A percentile compares a stretch with the other conserved stretches of the same genome.
These are phyloP conservation scores for Phytophthora fragariaefolia DNA, from an alignment of 352 stramenopile genomes.

Conservation along the genomic window DNA sequence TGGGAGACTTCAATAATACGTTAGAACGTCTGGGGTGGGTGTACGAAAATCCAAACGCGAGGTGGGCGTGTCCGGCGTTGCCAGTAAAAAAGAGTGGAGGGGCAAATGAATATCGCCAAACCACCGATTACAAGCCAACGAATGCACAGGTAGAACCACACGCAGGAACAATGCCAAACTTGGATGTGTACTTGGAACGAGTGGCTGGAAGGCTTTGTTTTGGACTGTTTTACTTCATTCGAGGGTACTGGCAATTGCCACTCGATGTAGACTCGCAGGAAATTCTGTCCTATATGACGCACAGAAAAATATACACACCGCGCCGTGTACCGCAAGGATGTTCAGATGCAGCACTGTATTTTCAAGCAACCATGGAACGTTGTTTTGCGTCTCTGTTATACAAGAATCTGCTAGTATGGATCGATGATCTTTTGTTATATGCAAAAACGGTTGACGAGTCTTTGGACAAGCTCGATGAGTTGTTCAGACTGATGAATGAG, in stretches of 20 bases:
- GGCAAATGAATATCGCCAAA: conserved; percentile 19
- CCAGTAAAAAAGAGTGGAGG: conserved; percentile 13
- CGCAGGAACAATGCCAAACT: conserved; percentile 29
- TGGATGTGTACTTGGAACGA: conserved; percentile 8
- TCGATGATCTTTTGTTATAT: conserved; percentile 38
- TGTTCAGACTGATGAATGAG: conserved; percentile 24
- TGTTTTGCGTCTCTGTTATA: conserved; percentile 3
- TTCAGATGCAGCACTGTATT: conserved; percentile 3
- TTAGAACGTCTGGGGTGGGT: conserved; percentile 26
- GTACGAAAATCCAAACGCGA: conserved; percentile 15
- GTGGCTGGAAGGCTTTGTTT: neutral
- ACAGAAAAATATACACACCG: conserved; percentile 15
- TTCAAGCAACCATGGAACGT: conserved; percentile 7
- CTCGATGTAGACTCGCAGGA: conserved; percentile 8
- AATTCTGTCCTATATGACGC: conserved; percentile 31
- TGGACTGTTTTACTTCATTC: conserved; percentile 25
- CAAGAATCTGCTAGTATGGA: conserved; percentile 31
- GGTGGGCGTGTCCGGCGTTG: conserved; percentile 30
- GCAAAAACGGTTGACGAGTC: conserved; percentile 20
- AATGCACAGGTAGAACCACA: conserved; percentile 23
- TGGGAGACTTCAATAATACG: conserved; percentile 19
- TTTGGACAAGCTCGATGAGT: conserved; percentile 20
- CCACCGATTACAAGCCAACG: conserved; percentile 27
- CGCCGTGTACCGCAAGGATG: conserved; percentile 1
- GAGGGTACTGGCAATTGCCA: conserved; percentile 4